phyloP scores from a whole-genome alignment of 1,139 yeast genomes.

The Blastobotrys persicus region DNA sequence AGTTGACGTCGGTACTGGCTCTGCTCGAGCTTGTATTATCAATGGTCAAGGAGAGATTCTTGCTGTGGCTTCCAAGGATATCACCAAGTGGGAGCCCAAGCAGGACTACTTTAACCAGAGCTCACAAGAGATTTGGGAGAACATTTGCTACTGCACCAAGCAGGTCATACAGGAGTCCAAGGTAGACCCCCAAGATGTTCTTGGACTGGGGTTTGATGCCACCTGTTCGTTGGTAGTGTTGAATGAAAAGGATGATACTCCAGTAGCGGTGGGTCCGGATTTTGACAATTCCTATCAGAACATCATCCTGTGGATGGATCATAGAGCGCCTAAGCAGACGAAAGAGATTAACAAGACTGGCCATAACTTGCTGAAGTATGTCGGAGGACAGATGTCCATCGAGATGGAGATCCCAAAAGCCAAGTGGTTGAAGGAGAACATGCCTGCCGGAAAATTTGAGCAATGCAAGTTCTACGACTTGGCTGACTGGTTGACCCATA shows the following conservation, averaged over 20 bases:
- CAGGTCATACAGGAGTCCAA: slow-evolving; percentile 70
- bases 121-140: slow-evolving; percentile 89
- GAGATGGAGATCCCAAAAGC: slow-evolving; percentile 98
- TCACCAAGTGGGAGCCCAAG: slow-evolving; percentile 53
- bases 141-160: slow-evolving; percentile 79
- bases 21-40: slow-evolving; percentile 91
- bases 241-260: slow-evolving; percentile 60
- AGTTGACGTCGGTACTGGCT: slow-evolving; percentile 97
- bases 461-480: slow-evolving; percentile 85
- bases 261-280: slow-evolving; percentile 91
- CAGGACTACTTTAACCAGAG: slow-evolving; percentile 70
- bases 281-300: slow-evolving; percentile 70
- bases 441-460: slow-evolving; percentile 63
- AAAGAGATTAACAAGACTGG: slow-evolving; percentile 72
- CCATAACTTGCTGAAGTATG: slow-evolving; percentile 79
- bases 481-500: slow-evolving; percentile 86
- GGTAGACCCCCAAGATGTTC: slow-evolving; percentile 61
- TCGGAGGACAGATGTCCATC: slow-evolving; percentile 96
- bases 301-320: slow-evolving; percentile 97
- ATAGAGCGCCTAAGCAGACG: slow-evolving; percentile 89
- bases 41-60: slow-evolving; percentile 79
- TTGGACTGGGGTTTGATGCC: slow-evolving; percentile 94
- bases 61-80: slow-evolving; percentile 77
- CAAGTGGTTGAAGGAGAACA: slow-evolving; percentile 88
- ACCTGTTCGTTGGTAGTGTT: slow-evolving; percentile 91